Evolutionary conservation across 2,329 filamentous ascomycete genomes (phyloP).

Genomic region (Orbilia blumenaviensis): DNA sequence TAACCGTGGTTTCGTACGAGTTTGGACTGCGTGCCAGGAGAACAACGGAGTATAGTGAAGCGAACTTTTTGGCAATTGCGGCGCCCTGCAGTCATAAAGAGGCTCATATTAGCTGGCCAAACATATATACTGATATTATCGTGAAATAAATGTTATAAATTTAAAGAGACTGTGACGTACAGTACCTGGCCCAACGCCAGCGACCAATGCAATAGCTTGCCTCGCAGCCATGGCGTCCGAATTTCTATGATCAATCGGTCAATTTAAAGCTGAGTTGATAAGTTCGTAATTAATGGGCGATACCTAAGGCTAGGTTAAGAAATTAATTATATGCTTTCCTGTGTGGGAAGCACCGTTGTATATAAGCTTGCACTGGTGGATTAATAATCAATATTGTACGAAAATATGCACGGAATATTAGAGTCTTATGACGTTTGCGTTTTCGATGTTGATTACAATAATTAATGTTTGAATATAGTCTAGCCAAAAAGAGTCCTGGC

Average conservation of each 20-base stretch:
- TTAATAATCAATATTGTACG: background rate
- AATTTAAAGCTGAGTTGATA: background rate
- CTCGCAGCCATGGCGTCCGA: conserved; percentile 52
- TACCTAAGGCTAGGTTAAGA: background rate
- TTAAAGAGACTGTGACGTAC: conserved; percentile 1
- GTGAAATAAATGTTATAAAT: too few relatives aligned
- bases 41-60: conserved; percentile 75
- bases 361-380: background rate
- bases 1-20: conserved; percentile 72
- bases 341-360: background rate
- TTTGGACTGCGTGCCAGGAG: conserved; percentile 75
- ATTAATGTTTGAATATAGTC: background rate
- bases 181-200: conserved; percentile 77
- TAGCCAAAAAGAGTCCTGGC: background rate
- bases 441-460: background rate
- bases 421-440: conserved; percentile 23
- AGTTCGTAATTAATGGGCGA: too few relatives aligned
- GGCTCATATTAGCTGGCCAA: background rate
- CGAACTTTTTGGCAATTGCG: conserved; percentile 68
- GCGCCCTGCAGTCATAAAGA: conserved; percentile 60
- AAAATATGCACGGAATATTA: conserved; percentile 6
- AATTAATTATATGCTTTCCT: background rate
- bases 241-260: background rate
- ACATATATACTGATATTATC: background rate
- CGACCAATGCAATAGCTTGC: conserved; percentile 68